Evolutionary conservation across 495 filamentous ascomycete genomes (phyloP), one percentile per base, ranked within the genome.

Genomic region (Penicillium fimorum): DNA sequence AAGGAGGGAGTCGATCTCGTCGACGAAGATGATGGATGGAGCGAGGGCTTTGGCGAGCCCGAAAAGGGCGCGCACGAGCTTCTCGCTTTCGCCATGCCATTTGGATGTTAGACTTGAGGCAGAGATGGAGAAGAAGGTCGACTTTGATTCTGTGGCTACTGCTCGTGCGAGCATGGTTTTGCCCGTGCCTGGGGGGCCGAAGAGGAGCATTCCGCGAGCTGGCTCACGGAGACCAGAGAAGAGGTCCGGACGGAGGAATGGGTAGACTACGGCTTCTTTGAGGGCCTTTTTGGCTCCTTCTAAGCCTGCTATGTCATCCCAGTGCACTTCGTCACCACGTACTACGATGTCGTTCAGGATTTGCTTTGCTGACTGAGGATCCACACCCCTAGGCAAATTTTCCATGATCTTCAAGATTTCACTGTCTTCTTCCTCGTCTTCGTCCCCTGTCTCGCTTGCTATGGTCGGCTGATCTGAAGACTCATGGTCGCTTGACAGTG

Each of bases 91-190:
- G 32, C 94, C 94, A 41, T 97, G 85, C 76, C 91, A 98, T 78
- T 98, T 98, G 48, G 88, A 92, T 4, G 94, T 97, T 42, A 99
- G 76, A 57, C 88, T 95, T 60, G 90, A 96, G 10, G 94, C 90
- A 2, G 90, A 95, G 37, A 99, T 96, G 30, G 92, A 93, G 73
- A 99, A 99, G 74, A 99, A 99, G 0, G 95, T 97, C 5, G 91
- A 96, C 65, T 87, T 86, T 27, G 89, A 94, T 70, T 97, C 95
- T 0, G 95, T 97, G 2, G 94, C 94, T 4, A 97, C 94, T 20
- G 93, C 93, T 50, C 94, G 81, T 2, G 94, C 94, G 8, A 99
- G 80, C 94, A 99, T 99, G 1, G 94, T 99, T 71, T 99, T 97
- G 41, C 94, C 94, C 0, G 94, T 99, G 10, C 94, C 94, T 0